phyloP scores from a whole-genome alignment of 1,284 basidiomycete genomes.

The Cutaneotrichosporon sp. region DNA sequence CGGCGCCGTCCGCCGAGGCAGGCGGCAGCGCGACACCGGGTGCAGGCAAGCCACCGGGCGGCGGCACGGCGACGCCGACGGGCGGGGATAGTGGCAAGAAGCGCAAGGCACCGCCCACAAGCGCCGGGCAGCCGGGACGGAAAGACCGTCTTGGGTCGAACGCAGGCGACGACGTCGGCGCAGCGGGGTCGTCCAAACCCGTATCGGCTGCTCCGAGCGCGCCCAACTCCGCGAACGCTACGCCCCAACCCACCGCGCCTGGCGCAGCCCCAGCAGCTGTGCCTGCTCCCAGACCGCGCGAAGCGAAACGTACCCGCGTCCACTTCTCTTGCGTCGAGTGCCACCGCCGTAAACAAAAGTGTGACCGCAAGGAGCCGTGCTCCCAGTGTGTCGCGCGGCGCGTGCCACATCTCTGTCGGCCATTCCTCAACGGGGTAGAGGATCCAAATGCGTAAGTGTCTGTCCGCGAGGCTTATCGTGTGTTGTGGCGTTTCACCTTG shows the following conservation, averaged over 20 bases:
- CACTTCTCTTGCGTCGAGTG: conserved; percentile 49
- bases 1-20: conserved; percentile 6
- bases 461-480: not conserved
- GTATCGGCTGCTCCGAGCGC: not conserved
- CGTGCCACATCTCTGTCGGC: conserved; percentile 49
- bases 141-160: conserved; percentile 23
- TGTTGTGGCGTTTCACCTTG: too few species aligned
- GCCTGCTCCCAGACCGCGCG: conserved; percentile 15
- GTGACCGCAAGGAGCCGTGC: conserved; percentile 47
- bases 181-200: not conserved
- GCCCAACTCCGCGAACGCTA: not conserved
- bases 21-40: conserved; percentile 1
- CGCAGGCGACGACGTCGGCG: conserved; percentile 34
- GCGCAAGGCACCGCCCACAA: conserved; percentile 27
- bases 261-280: conserved; percentile 30
- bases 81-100: conserved; percentile 51
- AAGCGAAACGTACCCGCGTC: conserved; percentile 45
- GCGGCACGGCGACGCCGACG: not conserved
- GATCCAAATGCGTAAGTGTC: conserved; percentile 45
- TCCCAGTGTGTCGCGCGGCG: conserved; percentile 48
- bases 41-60: not conserved
- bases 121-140: conserved; percentile 11
- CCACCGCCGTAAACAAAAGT: conserved; percentile 48
- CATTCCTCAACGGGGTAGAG: conserved; percentile 50
- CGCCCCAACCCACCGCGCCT: conserved; percentile 14